Percentiles rank a stretch among this genome's conserved stretches.
Conservation (phyloP, 192 early-diverging fungal species). For the Backusella australiensis region DNA sequence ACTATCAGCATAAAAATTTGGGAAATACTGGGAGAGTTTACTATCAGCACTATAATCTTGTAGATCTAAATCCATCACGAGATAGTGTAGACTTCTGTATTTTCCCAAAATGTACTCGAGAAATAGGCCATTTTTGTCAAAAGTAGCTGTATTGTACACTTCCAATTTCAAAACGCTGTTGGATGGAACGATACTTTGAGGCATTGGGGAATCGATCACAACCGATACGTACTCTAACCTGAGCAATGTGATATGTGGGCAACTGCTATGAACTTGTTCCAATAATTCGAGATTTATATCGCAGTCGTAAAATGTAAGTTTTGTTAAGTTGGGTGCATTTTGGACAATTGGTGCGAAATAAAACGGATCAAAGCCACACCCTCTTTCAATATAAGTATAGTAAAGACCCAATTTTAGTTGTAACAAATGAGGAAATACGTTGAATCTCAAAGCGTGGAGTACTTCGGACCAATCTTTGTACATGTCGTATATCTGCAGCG, state of each 20-base stretch:
- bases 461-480: background rate
- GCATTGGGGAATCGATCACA: background rate
- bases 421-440: background rate
- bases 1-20: background rate
- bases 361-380: background rate
- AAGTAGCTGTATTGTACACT: background rate
- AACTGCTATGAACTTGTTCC: background rate
- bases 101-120: background rate
- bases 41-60: background rate
- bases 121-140: background rate
- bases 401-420: background rate
- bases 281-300: background rate
- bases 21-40: background rate
- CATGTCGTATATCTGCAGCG: background rate
- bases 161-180: background rate
- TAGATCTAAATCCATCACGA: background rate
- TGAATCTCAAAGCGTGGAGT: background rate
- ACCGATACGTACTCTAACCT: background rate
- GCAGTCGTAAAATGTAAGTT: background rate
- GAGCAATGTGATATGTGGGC: background rate
- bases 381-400: background rate
- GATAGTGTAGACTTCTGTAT: background rate
- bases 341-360: background rate
- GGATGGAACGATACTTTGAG: background rate
- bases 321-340: background rate